Evolutionary conservation across 2,329 filamentous ascomycete genomes (phyloP).

Genomic region (Stachybotrys elegans): DNA sequence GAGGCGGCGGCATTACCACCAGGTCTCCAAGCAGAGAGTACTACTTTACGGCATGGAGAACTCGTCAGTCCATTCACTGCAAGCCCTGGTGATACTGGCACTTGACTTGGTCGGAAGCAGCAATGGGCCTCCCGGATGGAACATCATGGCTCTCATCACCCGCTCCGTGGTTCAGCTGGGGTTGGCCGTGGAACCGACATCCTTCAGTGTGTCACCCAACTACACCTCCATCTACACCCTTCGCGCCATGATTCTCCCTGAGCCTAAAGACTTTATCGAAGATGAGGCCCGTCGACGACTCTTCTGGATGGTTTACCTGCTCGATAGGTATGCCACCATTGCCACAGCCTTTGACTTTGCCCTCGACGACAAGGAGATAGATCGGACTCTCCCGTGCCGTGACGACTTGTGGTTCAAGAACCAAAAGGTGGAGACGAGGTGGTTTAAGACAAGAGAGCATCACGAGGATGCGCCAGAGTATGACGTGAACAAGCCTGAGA

Average conservation of each 20-base stretch:
- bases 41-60: slow-evolving; percentile 84
- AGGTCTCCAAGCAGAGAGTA: slow-evolving; percentile 78
- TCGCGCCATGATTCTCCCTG: slow-evolving; percentile 76
- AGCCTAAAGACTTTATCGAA: slow-evolving; percentile 80
- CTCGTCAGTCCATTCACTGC: slow-evolving; percentile 80
- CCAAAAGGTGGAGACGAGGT: slow-evolving; percentile 75
- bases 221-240: slow-evolving; percentile 87
- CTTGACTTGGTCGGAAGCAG: slow-evolving; percentile 80
- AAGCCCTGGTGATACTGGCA: slow-evolving; percentile 82
- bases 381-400: slow-evolving; percentile 78
- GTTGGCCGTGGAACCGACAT: slow-evolving; percentile 76
- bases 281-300: slow-evolving; percentile 79
- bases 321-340: slow-evolving; percentile 86
- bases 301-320: slow-evolving; percentile 91
- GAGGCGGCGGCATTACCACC: slow-evolving; percentile 69
- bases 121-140: slow-evolving; percentile 90
- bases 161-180: slow-evolving; percentile 85
- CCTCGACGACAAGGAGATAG: slow-evolving; percentile 83
- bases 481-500: slow-evolving; percentile 66
- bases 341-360: slow-evolving; percentile 91
- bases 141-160: slow-evolving; percentile 82
- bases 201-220: slow-evolving; percentile 69
- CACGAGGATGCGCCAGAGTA: slow-evolving; percentile 48
- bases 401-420: slow-evolving; percentile 85
- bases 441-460: slow-evolving; percentile 59